phyloP scores from a whole-genome alignment of 2,329 filamentous ascomycete species.

The Cucurbitaria berberidis region DNA sequence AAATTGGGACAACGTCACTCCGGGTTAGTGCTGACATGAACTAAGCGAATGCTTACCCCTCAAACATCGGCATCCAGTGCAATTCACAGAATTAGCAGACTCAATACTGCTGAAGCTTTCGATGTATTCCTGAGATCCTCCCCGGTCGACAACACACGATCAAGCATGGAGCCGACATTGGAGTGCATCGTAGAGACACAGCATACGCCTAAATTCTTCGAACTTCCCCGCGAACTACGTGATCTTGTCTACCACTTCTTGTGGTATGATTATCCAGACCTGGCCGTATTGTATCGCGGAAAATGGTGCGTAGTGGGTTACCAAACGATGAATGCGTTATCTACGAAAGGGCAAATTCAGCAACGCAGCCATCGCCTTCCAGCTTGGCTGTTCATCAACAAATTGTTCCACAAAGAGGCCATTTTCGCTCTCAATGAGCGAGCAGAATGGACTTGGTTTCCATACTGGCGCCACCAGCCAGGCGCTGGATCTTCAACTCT shows the following conservation, averaged over 20 bases:
- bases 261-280: background rate
- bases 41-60: too few relatives aligned
- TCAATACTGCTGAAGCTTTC: background rate
- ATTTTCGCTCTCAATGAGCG: background rate
- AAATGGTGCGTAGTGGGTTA: background rate
- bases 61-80: too few relatives aligned
- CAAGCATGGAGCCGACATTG: background rate
- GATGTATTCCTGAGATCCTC: background rate
- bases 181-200: background rate
- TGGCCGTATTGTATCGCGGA: background rate
- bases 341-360: background rate
- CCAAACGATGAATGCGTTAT: background rate
- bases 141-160: background rate
- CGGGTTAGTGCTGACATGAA: too few relatives aligned
- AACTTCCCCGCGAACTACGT: background rate
- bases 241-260: background rate
- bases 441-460: background rate
- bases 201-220: background rate
- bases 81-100: too few relatives aligned
- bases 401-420: background rate
- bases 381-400: background rate
- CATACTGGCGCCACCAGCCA: background rate
- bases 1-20: too few relatives aligned
- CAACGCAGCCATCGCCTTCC: background rate
- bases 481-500: background rate